These are phyloP conservation scores for Aspergillus sp. DNA, from an alignment of 2,329 filamentous ascomycete genomes.

Conservation along the genomic window DNA sequence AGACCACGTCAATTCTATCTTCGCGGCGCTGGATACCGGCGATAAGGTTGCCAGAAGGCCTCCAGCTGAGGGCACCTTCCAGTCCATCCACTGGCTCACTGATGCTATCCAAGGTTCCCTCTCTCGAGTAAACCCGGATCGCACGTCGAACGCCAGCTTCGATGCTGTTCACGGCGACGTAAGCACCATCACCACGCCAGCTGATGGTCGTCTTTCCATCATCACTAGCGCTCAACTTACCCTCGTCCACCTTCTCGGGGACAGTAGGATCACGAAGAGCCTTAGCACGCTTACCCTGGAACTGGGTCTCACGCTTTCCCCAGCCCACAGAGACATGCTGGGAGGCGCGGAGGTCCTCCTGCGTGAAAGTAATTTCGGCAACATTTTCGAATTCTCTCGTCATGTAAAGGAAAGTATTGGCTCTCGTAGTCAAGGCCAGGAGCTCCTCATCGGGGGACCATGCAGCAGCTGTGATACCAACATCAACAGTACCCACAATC, in stretches of 20 bases:
- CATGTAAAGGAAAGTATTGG: conserved; percentile 84
- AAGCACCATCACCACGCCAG: conserved; percentile 94
- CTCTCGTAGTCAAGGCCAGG: conserved; percentile 77
- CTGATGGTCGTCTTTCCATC: conserved; percentile 72
- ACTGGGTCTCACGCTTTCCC: conserved; percentile 98
- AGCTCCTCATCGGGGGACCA: conserved; percentile 98
- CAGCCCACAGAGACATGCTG: conserved; percentile 96
- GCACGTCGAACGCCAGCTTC: conserved; percentile 70
- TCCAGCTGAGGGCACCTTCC: conserved; percentile 86
- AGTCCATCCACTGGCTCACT: conserved; percentile 92
- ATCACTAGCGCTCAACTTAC: conserved; percentile 72
- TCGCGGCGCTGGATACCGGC: conserved; percentile 76
- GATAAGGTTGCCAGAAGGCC: conserved; percentile 85
- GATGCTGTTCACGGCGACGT: conserved; percentile 81
- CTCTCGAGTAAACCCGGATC: conserved; percentile 86
- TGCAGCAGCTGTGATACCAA: conserved; percentile 81
- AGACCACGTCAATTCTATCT: conserved; percentile 76
- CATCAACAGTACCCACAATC: conserved; percentile 92
- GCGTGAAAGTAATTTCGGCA: conserved; percentile 69
- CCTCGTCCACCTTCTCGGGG: conserved; percentile 86
- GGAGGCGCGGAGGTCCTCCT: conserved; percentile 79
- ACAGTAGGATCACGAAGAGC: conserved; percentile 91
- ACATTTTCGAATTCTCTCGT: conserved; percentile 85
- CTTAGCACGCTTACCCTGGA: conserved; percentile 85
- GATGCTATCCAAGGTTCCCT: conserved; percentile 86